These are phyloP conservation scores for Adansonia gregorii DNA, from an alignment of 441 rosid genomes.

Conservation along the genomic window DNA sequence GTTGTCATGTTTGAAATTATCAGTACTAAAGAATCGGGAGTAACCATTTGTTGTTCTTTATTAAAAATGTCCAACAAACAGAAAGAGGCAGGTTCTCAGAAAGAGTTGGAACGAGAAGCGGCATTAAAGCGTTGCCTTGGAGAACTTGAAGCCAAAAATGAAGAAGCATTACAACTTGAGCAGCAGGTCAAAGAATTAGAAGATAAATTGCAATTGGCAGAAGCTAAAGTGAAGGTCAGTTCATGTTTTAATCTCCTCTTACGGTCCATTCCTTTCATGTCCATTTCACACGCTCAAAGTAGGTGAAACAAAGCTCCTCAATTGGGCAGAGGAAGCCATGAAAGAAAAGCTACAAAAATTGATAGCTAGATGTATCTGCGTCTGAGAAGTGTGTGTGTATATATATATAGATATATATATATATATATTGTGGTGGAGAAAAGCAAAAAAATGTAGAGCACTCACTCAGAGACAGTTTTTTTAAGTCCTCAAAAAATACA, in stretches of 20 bases:
- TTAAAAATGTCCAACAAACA: constrained; percentile 36
- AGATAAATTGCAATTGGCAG: constrained; percentile 65
- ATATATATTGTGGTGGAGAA: background rate
- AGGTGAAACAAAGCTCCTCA: background rate
- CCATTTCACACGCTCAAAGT: background rate
- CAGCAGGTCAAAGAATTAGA: constrained; percentile 66
- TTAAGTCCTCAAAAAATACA: background rate
- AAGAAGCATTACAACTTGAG: constrained; percentile 54
- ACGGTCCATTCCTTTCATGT: background rate
- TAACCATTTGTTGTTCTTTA: constrained; percentile 7
- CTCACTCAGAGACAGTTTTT: background rate
- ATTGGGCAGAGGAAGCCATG: background rate
- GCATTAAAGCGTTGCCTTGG: constrained; percentile 62
- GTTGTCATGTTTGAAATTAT: background rate
- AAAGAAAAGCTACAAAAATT: background rate
- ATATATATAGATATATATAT: too few species aligned
- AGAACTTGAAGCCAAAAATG: constrained; percentile 72
- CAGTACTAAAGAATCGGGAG: background rate
- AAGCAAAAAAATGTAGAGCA: background rate
- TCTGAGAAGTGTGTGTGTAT: background rate
- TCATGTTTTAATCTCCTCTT: constrained; percentile 16
- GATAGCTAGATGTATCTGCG: background rate
- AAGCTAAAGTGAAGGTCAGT: constrained; percentile 71
- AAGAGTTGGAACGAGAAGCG: constrained; percentile 57
- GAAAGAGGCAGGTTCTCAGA: constrained; percentile 55